Conservation (phyloP, 208 protist genomes). For the Sergeia podlipaevii region DNA sequence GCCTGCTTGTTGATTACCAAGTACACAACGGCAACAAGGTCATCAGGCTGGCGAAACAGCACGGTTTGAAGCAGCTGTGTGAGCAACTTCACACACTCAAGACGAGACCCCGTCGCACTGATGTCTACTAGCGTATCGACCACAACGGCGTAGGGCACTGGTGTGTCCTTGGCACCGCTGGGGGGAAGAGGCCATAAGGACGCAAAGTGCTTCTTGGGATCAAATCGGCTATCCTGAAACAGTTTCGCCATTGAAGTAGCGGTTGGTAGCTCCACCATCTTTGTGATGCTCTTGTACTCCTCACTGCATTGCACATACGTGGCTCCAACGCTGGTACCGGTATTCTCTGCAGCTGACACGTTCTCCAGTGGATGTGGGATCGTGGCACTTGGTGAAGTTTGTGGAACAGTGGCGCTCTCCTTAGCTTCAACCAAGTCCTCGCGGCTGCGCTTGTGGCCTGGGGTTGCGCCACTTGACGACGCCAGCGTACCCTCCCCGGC, state of each 20-base stretch:
- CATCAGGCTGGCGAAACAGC: slow-evolving; percentile 72
- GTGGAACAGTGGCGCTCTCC: not conserved
- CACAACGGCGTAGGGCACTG: slow-evolving; percentile 77
- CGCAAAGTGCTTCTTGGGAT: slow-evolving; percentile 26
- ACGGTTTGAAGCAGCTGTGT: slow-evolving; percentile 85
- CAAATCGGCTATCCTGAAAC: slow-evolving; percentile 40
- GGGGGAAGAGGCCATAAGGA: slow-evolving; percentile 41
- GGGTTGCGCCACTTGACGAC: not conserved
- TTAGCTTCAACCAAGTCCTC: slow-evolving; percentile 2
- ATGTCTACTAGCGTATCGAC: slow-evolving; percentile 81
- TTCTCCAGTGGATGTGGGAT: not conserved
- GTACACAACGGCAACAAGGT: slow-evolving; percentile 92
- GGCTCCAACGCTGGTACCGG: slow-evolving; percentile 10
- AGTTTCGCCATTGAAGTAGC: slow-evolving; percentile 80
- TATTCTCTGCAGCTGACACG: not conserved
- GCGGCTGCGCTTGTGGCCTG: slow-evolving; percentile 13
- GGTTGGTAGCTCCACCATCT: slow-evolving; percentile 21
- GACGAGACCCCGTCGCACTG: slow-evolving; percentile 74
- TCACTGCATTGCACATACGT: slow-evolving; percentile 15
- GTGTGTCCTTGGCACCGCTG: slow-evolving; percentile 4
- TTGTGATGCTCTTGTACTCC: slow-evolving; percentile 20
- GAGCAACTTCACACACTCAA: slow-evolving; percentile 88
- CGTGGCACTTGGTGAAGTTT: not conserved
- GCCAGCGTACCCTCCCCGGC: not conserved
- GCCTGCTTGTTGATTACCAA: slow-evolving; percentile 96